Base-by-base conservation (phyloP, 1,284 basidiomycete species). In the Puccinia coronata region DNA sequence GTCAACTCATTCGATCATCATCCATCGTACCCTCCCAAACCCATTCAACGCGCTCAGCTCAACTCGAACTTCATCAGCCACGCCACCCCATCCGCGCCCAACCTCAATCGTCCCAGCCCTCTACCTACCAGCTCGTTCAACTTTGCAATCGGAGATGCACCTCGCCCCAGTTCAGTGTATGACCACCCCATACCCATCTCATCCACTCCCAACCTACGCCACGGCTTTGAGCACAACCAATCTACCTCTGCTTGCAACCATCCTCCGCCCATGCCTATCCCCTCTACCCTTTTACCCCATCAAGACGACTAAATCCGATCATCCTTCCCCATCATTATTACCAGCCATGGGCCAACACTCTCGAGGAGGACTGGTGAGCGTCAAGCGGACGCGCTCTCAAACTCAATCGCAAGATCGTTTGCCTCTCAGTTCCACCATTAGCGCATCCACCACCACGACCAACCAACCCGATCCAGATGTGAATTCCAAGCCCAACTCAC, bases 1-100 rank as follows among this genome's bases (percentile, higher is more conserved):
- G 41, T 72, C 69, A 59, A 69, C 67, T 80, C 78, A 12, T 80
- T 80, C 34, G 78, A 80, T 71, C 78, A n/a, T n/a, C n/a, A 41
- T 16, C 57, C 69, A 23, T 47, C 43, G 18, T 79, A 79, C 51
- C 43, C 49, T 57, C 61, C 73, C 55, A 59, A 43, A 59, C 39
- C 73, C 49, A 55, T 36, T 34, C 72, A 67, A 41, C 75, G 43
- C 25, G n/a, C 18, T 18, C 67, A 57, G 14, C 65, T 16, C 16
- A 61, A 72, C 36, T 41, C 36, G 36, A 80, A 70, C 25, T 34
- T 57, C 28, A 77, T 67, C 41, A 61, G 25, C 36, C 78, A 49
- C 39, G 14, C 78, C 20, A 69, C 39, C 16, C 49, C 43, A 14
- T 72, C 69, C 9, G 61, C 69, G 23, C 78, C 67, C 51, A 80